A percentile compares a stretch with the other conserved stretches of the same genome.
phyloP scores from a whole-genome alignment of 2,329 filamentous ascomycete genomes.

The Ceratocystis alfenasii region DNA sequence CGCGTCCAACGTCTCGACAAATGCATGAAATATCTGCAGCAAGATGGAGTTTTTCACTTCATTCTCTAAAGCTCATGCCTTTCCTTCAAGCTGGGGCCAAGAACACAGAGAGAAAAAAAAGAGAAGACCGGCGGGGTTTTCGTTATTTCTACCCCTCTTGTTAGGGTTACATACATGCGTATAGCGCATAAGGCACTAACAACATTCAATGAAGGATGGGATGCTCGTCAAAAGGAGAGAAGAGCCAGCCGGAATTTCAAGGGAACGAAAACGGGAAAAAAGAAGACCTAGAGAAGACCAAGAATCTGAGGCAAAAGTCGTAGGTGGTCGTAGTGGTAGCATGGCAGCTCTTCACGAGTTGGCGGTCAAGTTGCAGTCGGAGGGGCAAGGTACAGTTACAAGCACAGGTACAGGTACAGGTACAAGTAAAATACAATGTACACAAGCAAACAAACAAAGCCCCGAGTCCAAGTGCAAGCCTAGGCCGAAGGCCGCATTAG shows the following conservation, averaged over 20 bases:
- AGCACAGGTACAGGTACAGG: neutral
- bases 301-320: no score
- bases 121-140: neutral
- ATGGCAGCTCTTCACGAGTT: neutral
- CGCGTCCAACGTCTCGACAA: neutral
- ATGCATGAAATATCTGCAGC: conserved; percentile 3
- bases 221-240: conserved; percentile 2
- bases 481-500: neutral
- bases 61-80: neutral
- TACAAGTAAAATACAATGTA: no score
- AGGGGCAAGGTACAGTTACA: neutral
- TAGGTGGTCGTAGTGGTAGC: neutral
- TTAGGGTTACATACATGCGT: conserved; percentile 7
- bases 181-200: neutral
- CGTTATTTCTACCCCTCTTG: neutral
- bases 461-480: neutral
- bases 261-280: neutral
- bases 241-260: no score
- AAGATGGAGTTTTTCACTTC: neutral
- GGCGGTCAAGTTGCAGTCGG: neutral
- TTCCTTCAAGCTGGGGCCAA: neutral
- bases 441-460: neutral
- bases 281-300: neutral
- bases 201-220: neutral
- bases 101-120: neutral